Evolutionary conservation across 192 early-diverging fungal species (phyloP).

Genomic region (Thamnidium elegans): DNA sequence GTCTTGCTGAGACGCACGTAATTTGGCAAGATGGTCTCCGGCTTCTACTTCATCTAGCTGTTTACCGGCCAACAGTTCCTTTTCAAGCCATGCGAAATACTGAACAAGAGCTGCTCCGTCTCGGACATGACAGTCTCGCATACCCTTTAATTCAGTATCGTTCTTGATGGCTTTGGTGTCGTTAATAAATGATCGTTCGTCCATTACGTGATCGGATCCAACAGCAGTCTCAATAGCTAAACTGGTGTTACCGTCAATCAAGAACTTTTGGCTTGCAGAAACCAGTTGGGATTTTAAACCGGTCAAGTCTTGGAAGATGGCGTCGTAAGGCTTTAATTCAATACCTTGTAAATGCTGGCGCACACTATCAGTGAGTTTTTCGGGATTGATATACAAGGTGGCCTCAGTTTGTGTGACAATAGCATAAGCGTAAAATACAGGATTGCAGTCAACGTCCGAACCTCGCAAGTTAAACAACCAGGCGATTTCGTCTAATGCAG

Average conservation of each 20-base stretch:
- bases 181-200: conserved; percentile 66
- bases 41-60: conserved; percentile 79
- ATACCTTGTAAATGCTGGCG: conserved; percentile 54
- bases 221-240: conserved; percentile 70
- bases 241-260: conserved; percentile 63
- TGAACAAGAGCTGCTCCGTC: conserved; percentile 84
- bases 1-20: conserved; percentile 67
- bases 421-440: conserved; percentile 93
- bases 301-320: conserved; percentile 72
- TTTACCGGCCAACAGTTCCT: conserved; percentile 72
- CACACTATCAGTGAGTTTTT: conserved; percentile 64
- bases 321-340: conserved; percentile 70
- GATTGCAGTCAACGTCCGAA: conserved; percentile 93
- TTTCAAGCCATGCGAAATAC: conserved; percentile 94
- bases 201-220: conserved; percentile 55
- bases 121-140: conserved; percentile 86
- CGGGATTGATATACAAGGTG: conserved; percentile 74
- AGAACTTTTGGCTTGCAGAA: conserved; percentile 44
- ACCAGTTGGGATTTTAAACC: background rate
- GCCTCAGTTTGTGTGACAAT: conserved; percentile 67
- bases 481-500: conserved; percentile 91
- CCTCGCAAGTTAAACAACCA: conserved; percentile 98
- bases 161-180: conserved; percentile 94
- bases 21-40: conserved; percentile 75
- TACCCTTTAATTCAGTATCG: conserved; percentile 81